A percentile compares a stretch with the other conserved stretches of the same genome.
Conservation (phyloP, 2,329 filamentous ascomycete genomes). For the Fusarium nanum region DNA sequence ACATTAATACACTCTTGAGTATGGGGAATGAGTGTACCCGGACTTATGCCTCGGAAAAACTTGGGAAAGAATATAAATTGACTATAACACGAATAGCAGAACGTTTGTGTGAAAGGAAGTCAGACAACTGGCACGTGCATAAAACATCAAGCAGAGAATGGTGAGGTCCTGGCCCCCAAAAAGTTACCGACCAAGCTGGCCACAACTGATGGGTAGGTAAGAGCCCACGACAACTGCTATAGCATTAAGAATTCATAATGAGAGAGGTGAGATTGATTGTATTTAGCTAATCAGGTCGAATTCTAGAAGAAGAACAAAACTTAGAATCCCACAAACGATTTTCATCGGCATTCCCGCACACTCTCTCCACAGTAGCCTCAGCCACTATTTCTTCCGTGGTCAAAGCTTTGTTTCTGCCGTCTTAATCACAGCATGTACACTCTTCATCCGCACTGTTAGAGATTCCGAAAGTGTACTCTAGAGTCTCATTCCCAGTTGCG, state of each 20-base stretch:
- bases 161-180: background rate
- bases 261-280: background rate
- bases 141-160: background rate
- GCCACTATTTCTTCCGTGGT: background rate
- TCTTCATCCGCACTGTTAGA: background rate
- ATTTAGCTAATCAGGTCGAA: background rate
- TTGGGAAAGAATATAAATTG: no score
- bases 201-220: background rate
- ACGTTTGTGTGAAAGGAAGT: no score
- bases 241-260: background rate
- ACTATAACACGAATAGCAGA: no score
- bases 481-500: background rate
- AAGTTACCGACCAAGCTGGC: background rate
- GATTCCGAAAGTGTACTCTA: background rate
- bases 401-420: background rate
- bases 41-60: no score
- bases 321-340: background rate
- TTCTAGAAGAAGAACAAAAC: background rate
- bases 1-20: no score
- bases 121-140: no score
- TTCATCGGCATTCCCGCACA: background rate
- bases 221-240: background rate
- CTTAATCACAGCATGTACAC: background rate
- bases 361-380: background rate
- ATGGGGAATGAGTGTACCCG: no score